phyloP scores from a whole-genome alignment of 2,329 filamentous ascomycete genomes.

The Clarireedia paspali region DNA sequence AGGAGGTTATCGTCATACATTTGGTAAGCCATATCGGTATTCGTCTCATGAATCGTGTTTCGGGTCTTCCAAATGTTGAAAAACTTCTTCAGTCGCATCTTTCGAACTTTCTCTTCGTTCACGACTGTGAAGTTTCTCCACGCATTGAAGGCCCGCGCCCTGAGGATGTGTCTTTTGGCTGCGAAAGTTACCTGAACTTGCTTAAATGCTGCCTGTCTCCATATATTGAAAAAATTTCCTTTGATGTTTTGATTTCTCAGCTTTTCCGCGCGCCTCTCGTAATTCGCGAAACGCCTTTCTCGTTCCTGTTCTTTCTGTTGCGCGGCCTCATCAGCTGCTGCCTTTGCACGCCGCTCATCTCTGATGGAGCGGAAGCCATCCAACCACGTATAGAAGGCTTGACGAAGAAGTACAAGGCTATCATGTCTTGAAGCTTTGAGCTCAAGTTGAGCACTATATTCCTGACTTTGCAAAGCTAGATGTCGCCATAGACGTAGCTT shows the following conservation, averaged over 20 bases:
- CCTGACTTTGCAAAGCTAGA: slow-evolving; percentile 26
- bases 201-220: slow-evolving; percentile 57
- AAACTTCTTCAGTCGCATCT: slow-evolving; percentile 46
- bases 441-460: slow-evolving; percentile 33
- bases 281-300: slow-evolving; percentile 44
- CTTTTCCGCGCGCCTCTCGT: slow-evolving; percentile 52
- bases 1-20: slow-evolving; percentile 27
- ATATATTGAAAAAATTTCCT: slow-evolving; percentile 58
- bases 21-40: slow-evolving; percentile 25
- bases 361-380: slow-evolving; percentile 25
- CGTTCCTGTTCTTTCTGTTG: slow-evolving; percentile 31
- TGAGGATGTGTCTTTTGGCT: slow-evolving; percentile 63
- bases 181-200: slow-evolving; percentile 58
- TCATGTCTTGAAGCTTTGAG: slow-evolving; percentile 42
- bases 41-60: slow-evolving; percentile 3
- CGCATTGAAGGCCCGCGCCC: slow-evolving; percentile 59
- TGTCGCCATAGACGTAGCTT: slow-evolving; percentile 23
- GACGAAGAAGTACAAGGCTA: slow-evolving; percentile 40
- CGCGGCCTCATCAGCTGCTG: neutral
- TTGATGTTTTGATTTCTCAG: slow-evolving; percentile 60
- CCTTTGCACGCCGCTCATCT: neutral
- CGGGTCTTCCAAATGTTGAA: slow-evolving; percentile 39
- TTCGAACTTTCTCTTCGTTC: slow-evolving; percentile 37
- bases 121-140: slow-evolving; percentile 56
- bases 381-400: slow-evolving; percentile 45